phyloP scores from a whole-genome alignment of 805 yeast genomes.

The Candida fluviatilis region DNA sequence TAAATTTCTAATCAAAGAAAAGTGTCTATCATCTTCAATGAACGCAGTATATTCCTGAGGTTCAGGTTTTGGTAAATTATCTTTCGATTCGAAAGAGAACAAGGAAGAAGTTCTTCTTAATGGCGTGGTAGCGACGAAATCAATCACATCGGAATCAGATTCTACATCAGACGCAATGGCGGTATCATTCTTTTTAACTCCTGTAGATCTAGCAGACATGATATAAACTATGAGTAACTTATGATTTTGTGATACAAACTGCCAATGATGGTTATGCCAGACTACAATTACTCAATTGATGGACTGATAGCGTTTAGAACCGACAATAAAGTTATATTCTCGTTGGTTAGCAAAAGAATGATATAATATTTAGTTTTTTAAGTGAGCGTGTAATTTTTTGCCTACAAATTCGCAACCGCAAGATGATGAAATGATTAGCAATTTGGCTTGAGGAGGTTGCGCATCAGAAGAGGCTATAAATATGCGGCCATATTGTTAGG shows the following conservation, averaged over 20 bases:
- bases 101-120: conserved; percentile 52
- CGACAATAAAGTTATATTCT: no score
- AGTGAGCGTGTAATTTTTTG: not conserved
- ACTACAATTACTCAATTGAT: no score
- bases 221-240: not conserved
- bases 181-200: conserved; percentile 6
- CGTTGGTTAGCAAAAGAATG: not conserved
- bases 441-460: no score
- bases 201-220: not conserved
- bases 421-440: not conserved
- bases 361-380: no score
- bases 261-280: no score
- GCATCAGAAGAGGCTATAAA: no score
- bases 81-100: conserved; percentile 46
- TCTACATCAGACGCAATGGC: conserved; percentile 38
- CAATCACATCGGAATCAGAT: conserved; percentile 21
- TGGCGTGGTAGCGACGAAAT: conserved; percentile 19
- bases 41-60: conserved; percentile 73
- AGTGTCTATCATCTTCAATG: conserved; percentile 78
- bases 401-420: not conserved
- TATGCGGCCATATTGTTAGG: no score
- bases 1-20: conserved; percentile 77
- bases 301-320: no score
- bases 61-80: conserved; percentile 71
- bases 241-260: no score